These are phyloP conservation scores for Pythium sukuiense DNA, from an alignment of 352 stramenopile species.

Conservation along the genomic window DNA sequence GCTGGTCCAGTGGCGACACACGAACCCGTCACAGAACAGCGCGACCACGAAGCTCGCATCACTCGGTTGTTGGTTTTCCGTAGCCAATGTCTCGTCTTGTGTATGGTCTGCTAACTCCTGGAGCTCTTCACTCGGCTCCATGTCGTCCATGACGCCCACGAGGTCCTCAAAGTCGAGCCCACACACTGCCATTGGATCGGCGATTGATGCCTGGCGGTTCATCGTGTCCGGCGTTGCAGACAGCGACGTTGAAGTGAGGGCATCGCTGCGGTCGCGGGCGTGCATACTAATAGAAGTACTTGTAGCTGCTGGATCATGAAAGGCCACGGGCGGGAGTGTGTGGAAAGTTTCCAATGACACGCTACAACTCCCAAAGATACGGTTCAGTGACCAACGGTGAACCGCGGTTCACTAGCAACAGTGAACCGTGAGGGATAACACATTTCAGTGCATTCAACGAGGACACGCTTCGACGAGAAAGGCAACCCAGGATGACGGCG, in stretches of 20 bases:
- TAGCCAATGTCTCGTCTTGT: background rate
- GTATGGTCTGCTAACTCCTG: background rate
- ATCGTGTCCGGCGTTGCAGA: background rate
- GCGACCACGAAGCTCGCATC: conserved; percentile 42
- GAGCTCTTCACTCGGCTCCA: background rate
- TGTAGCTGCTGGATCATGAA: conserved; percentile 27
- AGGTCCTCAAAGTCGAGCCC: conserved; percentile 24
- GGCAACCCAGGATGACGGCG: background rate
- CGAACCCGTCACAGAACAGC: conserved; percentile 66
- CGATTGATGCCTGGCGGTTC: background rate
- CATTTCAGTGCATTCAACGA: conserved; percentile 1
- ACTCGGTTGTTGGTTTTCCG: background rate
- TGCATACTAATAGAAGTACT: conserved; percentile 4
- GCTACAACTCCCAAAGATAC: conserved; percentile 20
- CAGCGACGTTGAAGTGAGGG: conserved; percentile 5
- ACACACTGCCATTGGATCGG: background rate
- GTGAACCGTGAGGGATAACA: conserved; percentile 9
- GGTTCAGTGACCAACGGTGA: conserved; percentile 13
- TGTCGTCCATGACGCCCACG: conserved; percentile 18
- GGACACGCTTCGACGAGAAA: background rate
- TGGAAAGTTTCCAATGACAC: conserved; percentile 31
- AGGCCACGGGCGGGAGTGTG: conserved; percentile 20
- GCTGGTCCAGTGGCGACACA: conserved; percentile 61
- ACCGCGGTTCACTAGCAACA: conserved; percentile 14
- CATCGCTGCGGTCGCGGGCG: conserved; percentile 1